These are phyloP conservation scores for Eucommia ulmoides DNA, from an alignment of 257 asterid genomes.

Conservation along the genomic window DNA sequence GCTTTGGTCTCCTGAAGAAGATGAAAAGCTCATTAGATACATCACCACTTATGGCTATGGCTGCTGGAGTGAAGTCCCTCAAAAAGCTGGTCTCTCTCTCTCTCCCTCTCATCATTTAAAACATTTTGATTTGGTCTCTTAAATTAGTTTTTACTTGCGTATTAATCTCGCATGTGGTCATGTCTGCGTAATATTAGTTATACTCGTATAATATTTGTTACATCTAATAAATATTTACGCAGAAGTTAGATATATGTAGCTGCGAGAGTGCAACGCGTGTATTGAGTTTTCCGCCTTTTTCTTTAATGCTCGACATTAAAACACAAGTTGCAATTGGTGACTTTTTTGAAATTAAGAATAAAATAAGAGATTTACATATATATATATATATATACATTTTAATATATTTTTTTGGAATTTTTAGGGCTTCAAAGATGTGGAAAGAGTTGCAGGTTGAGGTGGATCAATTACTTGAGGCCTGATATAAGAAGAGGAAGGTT, in stretches of 20 bases:
- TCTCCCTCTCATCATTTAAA: neutral
- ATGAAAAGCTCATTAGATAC: slow-evolving; percentile 66
- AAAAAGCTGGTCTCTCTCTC: slow-evolving; percentile 63
- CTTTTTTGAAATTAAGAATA: no score
- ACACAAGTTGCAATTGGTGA: no score
- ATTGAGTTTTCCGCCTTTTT: no score
- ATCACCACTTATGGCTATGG: slow-evolving; percentile 89
- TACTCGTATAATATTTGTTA: no score
- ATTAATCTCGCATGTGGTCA: no score
- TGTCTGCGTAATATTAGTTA: no score
- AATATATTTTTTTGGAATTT: neutral
- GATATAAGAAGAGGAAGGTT: slow-evolving; percentile 90
- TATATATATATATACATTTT: neutral
- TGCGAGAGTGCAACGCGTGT: neutral
- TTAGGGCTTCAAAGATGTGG: slow-evolving; percentile 93
- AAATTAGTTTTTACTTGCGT: no score
- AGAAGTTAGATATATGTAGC: neutral
- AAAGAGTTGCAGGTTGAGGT: slow-evolving; percentile 80
- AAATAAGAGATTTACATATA: neutral
- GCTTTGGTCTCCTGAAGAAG: slow-evolving; percentile 96
- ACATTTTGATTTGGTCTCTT: neutral
- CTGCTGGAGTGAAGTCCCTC: slow-evolving; percentile 98
- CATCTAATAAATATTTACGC: neutral
- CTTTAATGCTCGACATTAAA: no score
- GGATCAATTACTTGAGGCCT: slow-evolving; percentile 94